Evolutionary conservation across 352 stramenopile species (phyloP), one percentile per base, ranked within the genome.

Genomic region (Pythium aphanidermatum): DNA sequence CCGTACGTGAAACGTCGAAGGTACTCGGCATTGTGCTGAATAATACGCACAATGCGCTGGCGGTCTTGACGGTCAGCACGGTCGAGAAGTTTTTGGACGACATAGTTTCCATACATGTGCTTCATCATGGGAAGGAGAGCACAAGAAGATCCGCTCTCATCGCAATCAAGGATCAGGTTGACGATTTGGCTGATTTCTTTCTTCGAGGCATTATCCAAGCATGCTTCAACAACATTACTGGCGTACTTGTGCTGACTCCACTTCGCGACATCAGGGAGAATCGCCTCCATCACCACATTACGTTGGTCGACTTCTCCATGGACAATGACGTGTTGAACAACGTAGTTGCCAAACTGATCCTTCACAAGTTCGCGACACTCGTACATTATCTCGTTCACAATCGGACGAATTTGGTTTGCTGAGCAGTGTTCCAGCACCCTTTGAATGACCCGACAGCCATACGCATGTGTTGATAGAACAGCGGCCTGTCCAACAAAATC

Each of bases 291-390:
- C 14, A 97, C 66, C 13, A 86, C 65, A 25, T 75, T 57, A 17
- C 79, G 74, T 37, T 97, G 78, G n/a, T 86, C 61, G 3, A 58
- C 59, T 29, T 94, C 79, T 28, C 96, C 95, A 56, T 97, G 95
- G 46, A 95, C 82, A 41, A 99, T 87, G 13, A 99, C 91, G 55
- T 99, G 95, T 62, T 99, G 97, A 48, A 99, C 97, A 6, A 99
- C 96, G 57, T 99, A 99, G 70, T 99, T 99, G 9, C 96, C 96
- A 65, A 98, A 99, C 60, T 98, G 95, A 62, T 99, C 95, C 69
- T 91, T 87, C 23, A 92, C 78, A 28, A 94, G 63, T 16, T 87
- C 79, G n/a, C 69, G 75, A 50, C 82, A 96, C 44, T 86, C 85
- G 52, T 74, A 74, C 16, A 94, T 83, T 44, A 99, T 97, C 52